A percentile compares a stretch with the other conserved stretches of the same genome.
phyloP scores from a whole-genome alignment of 2,329 filamentous ascomycete species.

The Aspergillus novoparasiticus region DNA sequence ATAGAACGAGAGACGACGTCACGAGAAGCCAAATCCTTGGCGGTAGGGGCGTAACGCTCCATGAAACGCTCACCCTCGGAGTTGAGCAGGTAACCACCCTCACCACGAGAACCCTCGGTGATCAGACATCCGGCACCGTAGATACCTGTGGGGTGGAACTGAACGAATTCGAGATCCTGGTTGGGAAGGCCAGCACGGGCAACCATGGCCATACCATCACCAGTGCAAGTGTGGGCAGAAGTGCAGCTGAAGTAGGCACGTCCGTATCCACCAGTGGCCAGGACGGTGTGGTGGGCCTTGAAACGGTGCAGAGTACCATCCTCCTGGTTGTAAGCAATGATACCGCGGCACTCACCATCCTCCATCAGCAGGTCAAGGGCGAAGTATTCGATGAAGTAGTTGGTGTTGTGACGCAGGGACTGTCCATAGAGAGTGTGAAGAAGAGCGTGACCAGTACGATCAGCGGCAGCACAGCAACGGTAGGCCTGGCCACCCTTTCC shows the following conservation, averaged over 20 bases:
- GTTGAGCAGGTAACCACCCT: constrained; percentile 97
- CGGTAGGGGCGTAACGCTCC: constrained; percentile 96
- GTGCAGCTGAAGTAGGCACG: constrained; percentile 98
- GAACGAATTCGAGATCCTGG: constrained; percentile 99
- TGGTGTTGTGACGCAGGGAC: constrained; percentile 95
- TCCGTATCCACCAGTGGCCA: constrained; percentile 96
- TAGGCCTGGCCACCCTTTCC: constrained; percentile 98
- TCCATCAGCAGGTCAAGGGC: constrained; percentile 97
- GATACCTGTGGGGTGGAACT: constrained; percentile 99
- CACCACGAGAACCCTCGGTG: constrained; percentile 95
- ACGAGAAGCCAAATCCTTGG: constrained; percentile 94
- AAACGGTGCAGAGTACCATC: constrained; percentile 97
- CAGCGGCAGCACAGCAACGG: constrained; percentile 92
- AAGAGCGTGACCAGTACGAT: constrained; percentile 95
- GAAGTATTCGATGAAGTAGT: constrained; percentile 99
- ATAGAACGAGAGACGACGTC: constrained; percentile 97
- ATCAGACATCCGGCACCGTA: constrained; percentile 98
- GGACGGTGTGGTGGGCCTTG: constrained; percentile 92
- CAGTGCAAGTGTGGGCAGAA: constrained; percentile 96
- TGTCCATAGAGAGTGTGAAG: constrained; percentile 98
- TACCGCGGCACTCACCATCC: constrained; percentile 93
- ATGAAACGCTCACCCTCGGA: constrained; percentile 98
- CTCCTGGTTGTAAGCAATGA: constrained; percentile 97
- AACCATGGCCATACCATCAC: constrained; percentile 99
- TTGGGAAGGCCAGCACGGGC: constrained; percentile 95